phyloP scores from a whole-genome alignment of 495 filamentous ascomycete genomes.

The Podospora bellae-mahoneyi region DNA sequence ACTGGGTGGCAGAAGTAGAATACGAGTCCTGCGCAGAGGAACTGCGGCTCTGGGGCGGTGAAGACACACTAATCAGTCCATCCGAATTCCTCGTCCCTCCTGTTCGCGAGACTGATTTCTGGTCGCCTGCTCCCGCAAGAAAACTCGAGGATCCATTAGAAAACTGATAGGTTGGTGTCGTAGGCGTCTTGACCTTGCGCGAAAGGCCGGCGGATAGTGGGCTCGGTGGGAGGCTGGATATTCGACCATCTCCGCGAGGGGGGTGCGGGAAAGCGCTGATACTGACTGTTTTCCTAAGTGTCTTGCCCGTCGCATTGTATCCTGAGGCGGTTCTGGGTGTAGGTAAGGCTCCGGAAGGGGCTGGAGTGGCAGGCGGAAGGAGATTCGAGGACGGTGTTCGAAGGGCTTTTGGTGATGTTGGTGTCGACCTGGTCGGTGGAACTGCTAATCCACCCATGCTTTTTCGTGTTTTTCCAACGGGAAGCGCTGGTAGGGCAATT shows the following conservation, averaged over 20 bases:
- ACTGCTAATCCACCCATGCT: slow-evolving; percentile 50
- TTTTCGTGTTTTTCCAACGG: slow-evolving; percentile 67
- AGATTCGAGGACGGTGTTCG: slow-evolving; percentile 58
- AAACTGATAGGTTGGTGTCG: slow-evolving; percentile 35
- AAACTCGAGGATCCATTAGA: slow-evolving; percentile 64
- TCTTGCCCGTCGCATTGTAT: slow-evolving; percentile 54
- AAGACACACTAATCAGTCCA: slow-evolving; percentile 65
- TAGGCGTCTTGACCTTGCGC: slow-evolving; percentile 42
- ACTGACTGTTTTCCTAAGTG: slow-evolving; percentile 79
- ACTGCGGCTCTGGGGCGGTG: slow-evolving; percentile 81
- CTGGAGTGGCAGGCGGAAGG: slow-evolving; percentile 45
- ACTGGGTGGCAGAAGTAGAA: slow-evolving; percentile 83
- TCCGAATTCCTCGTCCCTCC: slow-evolving; percentile 62
- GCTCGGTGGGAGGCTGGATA: slow-evolving; percentile 56
- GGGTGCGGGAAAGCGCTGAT: slow-evolving; percentile 92
- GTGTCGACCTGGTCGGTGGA: slow-evolving; percentile 44
- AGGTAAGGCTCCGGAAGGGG: slow-evolving; percentile 48
- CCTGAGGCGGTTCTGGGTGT: slow-evolving; percentile 50
- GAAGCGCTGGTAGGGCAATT: slow-evolving; percentile 64
- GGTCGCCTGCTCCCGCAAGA: slow-evolving; percentile 73
- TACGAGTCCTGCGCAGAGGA: slow-evolving; percentile 88
- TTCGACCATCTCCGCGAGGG: slow-evolving; percentile 58
- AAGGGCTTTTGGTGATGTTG: slow-evolving; percentile 52
- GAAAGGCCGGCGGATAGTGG: slow-evolving; percentile 50
- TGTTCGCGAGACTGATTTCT: slow-evolving; percentile 61